Base-by-base conservation (phyloP, 2,329 filamentous ascomycete genomes). In the Hymenoscyphus linearis region DNA sequence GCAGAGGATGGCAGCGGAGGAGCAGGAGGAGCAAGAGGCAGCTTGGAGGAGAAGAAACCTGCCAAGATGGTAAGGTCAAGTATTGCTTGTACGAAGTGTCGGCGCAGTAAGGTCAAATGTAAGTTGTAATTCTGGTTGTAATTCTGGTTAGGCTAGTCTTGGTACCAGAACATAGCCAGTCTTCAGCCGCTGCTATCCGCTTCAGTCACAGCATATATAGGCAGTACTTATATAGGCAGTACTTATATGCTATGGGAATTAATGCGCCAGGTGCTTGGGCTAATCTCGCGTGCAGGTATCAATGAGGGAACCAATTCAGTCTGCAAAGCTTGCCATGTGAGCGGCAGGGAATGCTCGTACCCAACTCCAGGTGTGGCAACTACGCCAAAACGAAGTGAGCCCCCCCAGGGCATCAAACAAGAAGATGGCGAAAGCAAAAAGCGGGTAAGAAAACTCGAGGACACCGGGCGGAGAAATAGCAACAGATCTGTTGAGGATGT, bases 31-130 rank as follows among this genome's bases (percentile, higher is more conserved):
- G 65, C 68, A 70, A 64, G 69, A 75, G 70, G 70, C 70, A 70
- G 74, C 67, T 67, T 68, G 60, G 74, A 77, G 66, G 75, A 77
- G 67, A 77, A 76, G 69, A 79, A 77, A 64, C 74, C 75, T 55
- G 67, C 72, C 53, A 76, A 76, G 70, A 79, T 79, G 36, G 88
- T 91, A 83, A 83, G 90, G 67, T 91, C 89, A 54, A 90, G 87
- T 70, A 91, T 93, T 71, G 90, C 90, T 55, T 95, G 90, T 75
- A 79, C 84, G 64, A 82, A 85, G 65, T 93, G 90, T 72, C 83
- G 90, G 61, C 85, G 85, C 69, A 91, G 89, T 72, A 96, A 95
- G 76, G 90, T 93, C 72, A 93, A 93, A 76, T 96, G 91, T 77
- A 85, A 91, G 69, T 69, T 50, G 35, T n/a, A n/a, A n/a, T n/a